A percentile compares a stretch with the other conserved stretches of the same genome.
Evolutionary conservation across 352 stramenopile species (phyloP).

Genomic region (Pythium angustatum): DNA sequence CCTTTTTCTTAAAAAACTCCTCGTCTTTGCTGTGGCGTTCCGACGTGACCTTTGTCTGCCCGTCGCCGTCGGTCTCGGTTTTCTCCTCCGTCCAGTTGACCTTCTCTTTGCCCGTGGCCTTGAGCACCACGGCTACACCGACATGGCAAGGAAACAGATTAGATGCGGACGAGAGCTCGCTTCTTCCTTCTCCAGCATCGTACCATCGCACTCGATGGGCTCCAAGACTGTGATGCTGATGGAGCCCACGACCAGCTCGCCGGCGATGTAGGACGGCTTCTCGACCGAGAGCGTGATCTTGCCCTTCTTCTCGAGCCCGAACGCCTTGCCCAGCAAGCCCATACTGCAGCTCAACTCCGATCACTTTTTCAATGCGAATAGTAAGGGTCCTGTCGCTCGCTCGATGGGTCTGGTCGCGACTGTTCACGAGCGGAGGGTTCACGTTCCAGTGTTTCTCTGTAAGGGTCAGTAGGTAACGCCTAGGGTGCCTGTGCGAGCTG

Average conservation of each 20-base stretch:
- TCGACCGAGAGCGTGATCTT: constrained; percentile 56
- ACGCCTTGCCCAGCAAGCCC: constrained; percentile 50
- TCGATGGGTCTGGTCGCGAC: background rate
- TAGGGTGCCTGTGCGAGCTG: too few species aligned
- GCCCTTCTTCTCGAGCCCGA: constrained; percentile 63
- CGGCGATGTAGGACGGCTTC: constrained; percentile 61
- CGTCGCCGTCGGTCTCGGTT: constrained; percentile 37
- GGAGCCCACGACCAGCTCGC: constrained; percentile 55
- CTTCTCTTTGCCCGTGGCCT: constrained; percentile 67
- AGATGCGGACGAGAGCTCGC: too few species aligned
- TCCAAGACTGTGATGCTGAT: constrained; percentile 58
- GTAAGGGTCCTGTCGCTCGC: too few species aligned
- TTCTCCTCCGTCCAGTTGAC: constrained; percentile 48
- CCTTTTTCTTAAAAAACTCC: constrained; percentile 74
- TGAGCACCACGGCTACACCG: constrained; percentile 66
- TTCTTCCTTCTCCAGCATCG: constrained; percentile 1
- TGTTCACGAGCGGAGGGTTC: background rate
- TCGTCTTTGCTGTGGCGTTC: constrained; percentile 40
- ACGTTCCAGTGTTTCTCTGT: background rate
- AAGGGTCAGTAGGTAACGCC: too few species aligned
- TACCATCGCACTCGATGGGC: constrained; percentile 66
- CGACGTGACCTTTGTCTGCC: constrained; percentile 28
- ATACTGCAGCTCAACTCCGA: too few species aligned
- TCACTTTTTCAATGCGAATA: too few species aligned
- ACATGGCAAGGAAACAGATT: too few species aligned